Conservation (phyloP, 495 filamentous ascomycete genomes). For the Aspergillus incahuasiensis region DNA sequence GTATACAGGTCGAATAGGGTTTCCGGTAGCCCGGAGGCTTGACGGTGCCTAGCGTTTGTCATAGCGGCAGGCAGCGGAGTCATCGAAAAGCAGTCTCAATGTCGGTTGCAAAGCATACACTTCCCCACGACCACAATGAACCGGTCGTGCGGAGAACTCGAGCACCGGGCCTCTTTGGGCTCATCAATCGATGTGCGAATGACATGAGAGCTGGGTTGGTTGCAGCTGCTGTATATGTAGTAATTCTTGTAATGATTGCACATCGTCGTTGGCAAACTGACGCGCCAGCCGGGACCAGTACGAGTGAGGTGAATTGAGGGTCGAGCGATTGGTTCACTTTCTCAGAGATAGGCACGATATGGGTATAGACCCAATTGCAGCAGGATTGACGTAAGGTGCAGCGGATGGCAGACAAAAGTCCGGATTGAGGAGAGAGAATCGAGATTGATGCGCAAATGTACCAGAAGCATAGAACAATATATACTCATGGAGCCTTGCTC, state of each 20-base stretch:
- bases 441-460: not conserved
- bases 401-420: not conserved
- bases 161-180: conserved; percentile 53
- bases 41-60: not conserved
- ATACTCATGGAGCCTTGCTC: conserved; percentile 12
- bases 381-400: not conserved
- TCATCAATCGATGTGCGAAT: conserved; percentile 63
- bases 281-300: conserved; percentile 1
- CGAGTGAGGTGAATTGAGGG: not conserved
- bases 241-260: conserved; percentile 75
- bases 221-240: conserved; percentile 69
- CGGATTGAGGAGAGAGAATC: not conserved
- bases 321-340: not conserved
- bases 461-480: conserved; percentile 14
- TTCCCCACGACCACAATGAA: conserved; percentile 65
- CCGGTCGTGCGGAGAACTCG: conserved; percentile 67
- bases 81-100: conserved; percentile 3
- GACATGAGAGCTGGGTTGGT: conserved; percentile 63
- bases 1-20: not conserved
- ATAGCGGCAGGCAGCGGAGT: not conserved
- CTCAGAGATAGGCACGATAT: not conserved
- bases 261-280: conserved; percentile 49
- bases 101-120: conserved; percentile 52
- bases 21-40: not conserved
- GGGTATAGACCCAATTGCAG: not conserved